Evolutionary conservation across 1,139 yeast species (phyloP), one percentile per base, ranked within the genome.

Genomic region (Pichia sp.): DNA sequence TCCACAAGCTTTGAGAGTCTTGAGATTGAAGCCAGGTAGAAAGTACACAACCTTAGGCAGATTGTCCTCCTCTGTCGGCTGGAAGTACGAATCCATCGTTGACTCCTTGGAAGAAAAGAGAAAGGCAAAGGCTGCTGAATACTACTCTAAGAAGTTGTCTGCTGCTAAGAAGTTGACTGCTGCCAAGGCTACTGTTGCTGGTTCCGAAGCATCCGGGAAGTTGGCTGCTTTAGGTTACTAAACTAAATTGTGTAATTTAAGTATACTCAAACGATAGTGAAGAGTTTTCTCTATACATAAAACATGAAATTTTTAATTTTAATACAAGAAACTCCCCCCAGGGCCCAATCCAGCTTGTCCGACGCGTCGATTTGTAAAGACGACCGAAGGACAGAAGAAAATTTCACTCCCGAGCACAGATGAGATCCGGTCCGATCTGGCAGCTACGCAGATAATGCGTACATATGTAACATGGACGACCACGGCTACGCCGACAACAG

Each of bases 21-120:
- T 93, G 78, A 91, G 99, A 87, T 88, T 93, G 80, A 92, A 91
- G 83, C 99, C 92, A 78, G 99, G 99, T 78, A 92, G 99, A 87
- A 93, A 93, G 83, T 93, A 86, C 96, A 89, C 97, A 79, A 89
- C 98, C 68, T 91, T 95, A 71, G 96, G 96, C 77, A 91, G 93
- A 78, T 85, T 92, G 76, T 87, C 97, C 67, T 78, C 95, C 71
- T 87, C 97, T 74, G 98, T 93, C 71, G 99, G 99, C 78, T 93
- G 99, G 99, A 93, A 92, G 81, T 95, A 93, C 95, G 96, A 92
- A 81, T 91, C 95, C 67, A 87, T 95, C 75, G 99, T 93, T 71
- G 90, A 89, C 75, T 86, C 92, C 77, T 89, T 93, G 77, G 99
- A 93, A 85, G 98, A 91, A 80, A 93, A 95, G 93, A 89, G 99